Base-by-base conservation (phyloP, 306 rosid species). In the Prunus dulcis region DNA sequence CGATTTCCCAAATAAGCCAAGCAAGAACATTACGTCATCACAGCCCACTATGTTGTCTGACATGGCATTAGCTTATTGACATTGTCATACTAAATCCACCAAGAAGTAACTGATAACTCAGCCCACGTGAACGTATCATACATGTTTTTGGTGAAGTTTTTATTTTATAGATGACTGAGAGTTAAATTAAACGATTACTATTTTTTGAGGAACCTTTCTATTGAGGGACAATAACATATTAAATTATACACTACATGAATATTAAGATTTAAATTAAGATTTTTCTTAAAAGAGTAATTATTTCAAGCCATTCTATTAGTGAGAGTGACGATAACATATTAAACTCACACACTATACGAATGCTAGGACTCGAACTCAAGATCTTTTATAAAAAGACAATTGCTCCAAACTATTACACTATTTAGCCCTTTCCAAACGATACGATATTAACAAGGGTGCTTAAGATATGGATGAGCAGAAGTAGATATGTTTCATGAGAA, bases 261-360 rank as follows among this genome's bases (percentile, higher is more conserved):
- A 1, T 2, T 38, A 6, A 4, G 2, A 38, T 9, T 38, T 2
- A 2, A 38, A 38, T 38, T 0, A 38, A 38, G 2, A 38, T 1
- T 0, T 38, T 38, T 38, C 0, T 0, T 1, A 1, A 34, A 8
- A 38, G 5, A 6, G 9, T 0, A 38, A 38, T 38, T 7, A 0
- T 0, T 1, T 0, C 2, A 38, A 38, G 7, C 0, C 0, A 38
- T 2, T 34, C 0, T 0, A 5, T 2, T 7, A 34, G 0, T 34
- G 1, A 34, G 41, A 5, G 8, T 0, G 2, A 34, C 8, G 8
- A 34, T 34, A 5, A 5, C 8, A 34, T 32, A 34, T 2, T 6
- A 34, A 34, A 34, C 2, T 34, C 8, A 34, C 41, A 34, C 1
- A 34, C 2, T 5, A 34, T 1, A 34, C 2, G 2, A 34, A 38